Evolutionary conservation across 805 yeast genomes (phyloP), one percentile per base, ranked within the genome.

Genomic region (Starmerella scarabaei): DNA sequence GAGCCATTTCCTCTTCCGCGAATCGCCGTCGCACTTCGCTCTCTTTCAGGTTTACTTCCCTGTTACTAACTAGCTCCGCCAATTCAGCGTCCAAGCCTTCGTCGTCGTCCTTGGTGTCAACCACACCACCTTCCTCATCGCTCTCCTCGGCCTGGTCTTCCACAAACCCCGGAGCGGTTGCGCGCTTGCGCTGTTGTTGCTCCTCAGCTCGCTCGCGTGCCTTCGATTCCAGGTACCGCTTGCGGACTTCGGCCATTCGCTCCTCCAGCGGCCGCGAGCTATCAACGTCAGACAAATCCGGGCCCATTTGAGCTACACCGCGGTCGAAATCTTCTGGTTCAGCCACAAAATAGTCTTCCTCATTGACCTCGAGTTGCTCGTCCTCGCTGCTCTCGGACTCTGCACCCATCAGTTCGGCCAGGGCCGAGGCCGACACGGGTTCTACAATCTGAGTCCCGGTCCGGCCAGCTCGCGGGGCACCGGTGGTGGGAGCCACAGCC

Each of bases 81-180:
- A 50, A 37, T 5, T 43, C 53, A 2, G 20, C 39, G 27, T 33
- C 37, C 4, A 31, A 49, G n/a, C 35, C 37, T 11, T 41, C 51
- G 19, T 37, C 40, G 26, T 37, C 50, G 16, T 36, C 40, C n/a
- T 43, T 44, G 16, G 40, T 41, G 11, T 42, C 42, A 1, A 29
- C 31, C 8, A 40, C 31, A 2, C 46, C 47, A 8, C 43, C 41
- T 21, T 49, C 54, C 16, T 49, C 54, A 6, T 49, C 54, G 26
- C 52, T 48, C 27, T 49, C 53, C 30, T 48, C 51, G 17, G 55
- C 55, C 39, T 52, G 47, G 21, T 36, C 46, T 18, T 52, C 55
- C 3, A 51, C 33, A 23, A 40, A 30, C 27, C 11, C 20, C 6
- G 16, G 19, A 20, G 31, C 19, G n/a, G 21, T 20, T 3, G 12